phyloP scores from a whole-genome alignment of 140 eudicot genomes.

The Oenanthe javanica region DNA sequence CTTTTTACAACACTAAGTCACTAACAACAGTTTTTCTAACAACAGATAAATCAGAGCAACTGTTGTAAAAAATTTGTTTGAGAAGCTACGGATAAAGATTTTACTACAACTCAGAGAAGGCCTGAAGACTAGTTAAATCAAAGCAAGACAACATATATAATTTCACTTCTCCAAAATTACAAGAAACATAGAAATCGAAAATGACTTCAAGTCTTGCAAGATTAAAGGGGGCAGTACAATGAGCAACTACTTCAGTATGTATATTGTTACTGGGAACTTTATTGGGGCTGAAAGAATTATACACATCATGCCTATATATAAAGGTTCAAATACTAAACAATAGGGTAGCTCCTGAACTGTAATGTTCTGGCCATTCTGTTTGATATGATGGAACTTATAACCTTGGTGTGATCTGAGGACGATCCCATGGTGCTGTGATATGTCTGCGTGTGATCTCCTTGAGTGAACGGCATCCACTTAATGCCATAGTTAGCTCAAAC shows the following conservation, averaged over 20 bases:
- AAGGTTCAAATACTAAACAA: background rate
- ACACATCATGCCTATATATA: background rate
- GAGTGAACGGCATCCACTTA: slow-evolving; percentile 67
- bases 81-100: too few species aligned
- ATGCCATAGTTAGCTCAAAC: slow-evolving; percentile 70
- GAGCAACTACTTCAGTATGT: background rate
- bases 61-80: too few species aligned
- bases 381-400: slow-evolving; percentile 13
- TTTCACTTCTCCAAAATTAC: background rate
- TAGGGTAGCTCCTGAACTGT: background rate
- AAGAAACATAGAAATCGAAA: background rate
- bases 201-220: background rate
- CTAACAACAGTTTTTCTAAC: too few species aligned
- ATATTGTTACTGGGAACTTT: background rate
- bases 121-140: too few species aligned
- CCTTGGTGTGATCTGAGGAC: slow-evolving; percentile 33
- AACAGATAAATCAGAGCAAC: too few species aligned
- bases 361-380: background rate
- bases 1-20: too few species aligned
- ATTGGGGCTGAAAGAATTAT: background rate
- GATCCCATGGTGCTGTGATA: slow-evolving; percentile 49
- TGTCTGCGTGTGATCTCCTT: slow-evolving; percentile 57
- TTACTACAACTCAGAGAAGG: too few species aligned
- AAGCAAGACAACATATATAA: background rate
- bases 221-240: background rate